Conservation (phyloP, 768 basidiomycete species). For the Auricularia auricula-judae region DNA sequence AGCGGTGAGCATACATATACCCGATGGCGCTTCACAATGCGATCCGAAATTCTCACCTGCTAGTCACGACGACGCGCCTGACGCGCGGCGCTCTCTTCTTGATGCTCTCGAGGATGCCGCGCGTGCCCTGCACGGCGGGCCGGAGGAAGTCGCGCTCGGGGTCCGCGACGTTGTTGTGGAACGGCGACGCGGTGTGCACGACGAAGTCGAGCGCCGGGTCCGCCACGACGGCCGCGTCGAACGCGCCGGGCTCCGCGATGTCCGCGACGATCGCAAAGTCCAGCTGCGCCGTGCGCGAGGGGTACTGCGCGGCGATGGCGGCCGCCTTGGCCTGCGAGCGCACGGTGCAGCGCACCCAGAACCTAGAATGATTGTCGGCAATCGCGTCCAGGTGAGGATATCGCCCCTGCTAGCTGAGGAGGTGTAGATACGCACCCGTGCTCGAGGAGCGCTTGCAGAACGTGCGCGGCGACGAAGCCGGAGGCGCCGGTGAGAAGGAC, state of each 20-base stretch:
- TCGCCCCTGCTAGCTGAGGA: not conserved
- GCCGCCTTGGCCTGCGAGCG: constrained; percentile 47
- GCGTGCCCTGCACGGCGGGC: constrained; percentile 65
- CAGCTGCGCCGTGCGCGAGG: constrained; percentile 31
- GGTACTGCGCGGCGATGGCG: constrained; percentile 24
- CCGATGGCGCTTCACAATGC: not conserved
- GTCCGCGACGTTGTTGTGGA: constrained; percentile 15
- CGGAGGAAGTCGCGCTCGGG: constrained; percentile 36
- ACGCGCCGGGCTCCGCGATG: constrained; percentile 36
- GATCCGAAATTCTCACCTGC: not conserved
- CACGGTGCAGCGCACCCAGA: constrained; percentile 50
- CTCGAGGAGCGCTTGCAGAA: constrained; percentile 46
- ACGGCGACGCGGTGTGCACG: constrained; percentile 32
- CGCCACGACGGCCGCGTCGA: constrained; percentile 32
- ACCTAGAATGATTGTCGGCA: not conserved
- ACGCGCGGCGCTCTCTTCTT: constrained; percentile 22
- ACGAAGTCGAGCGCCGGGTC: constrained; percentile 29
- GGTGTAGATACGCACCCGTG: constrained; percentile 31
- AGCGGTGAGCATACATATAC: not conserved
- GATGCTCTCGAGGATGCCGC: constrained; percentile 48
- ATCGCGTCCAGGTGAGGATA: too few species aligned
- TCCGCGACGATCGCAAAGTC: constrained; percentile 61
- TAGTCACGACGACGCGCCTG: not conserved
- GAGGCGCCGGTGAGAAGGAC: constrained; percentile 50
- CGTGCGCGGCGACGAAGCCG: constrained; percentile 50